Conservation (phyloP, 2,329 filamentous ascomycete species). For the Fusarium foetens region DNA sequence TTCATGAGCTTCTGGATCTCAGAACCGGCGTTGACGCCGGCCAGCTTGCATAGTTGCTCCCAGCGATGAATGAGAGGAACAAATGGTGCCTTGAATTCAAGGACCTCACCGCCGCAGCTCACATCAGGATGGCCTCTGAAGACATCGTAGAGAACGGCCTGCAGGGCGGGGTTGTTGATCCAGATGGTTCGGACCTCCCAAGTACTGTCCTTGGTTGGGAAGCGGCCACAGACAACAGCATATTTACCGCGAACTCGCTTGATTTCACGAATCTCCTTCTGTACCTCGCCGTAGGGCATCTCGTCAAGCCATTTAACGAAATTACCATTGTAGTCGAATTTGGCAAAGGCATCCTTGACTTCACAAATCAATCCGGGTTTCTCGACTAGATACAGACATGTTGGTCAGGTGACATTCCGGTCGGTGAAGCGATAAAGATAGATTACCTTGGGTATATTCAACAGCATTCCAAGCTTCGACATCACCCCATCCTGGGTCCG, state of each 20-base stretch:
- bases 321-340: accelerated
- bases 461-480: neutral
- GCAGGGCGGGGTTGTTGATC: constrained; percentile 4
- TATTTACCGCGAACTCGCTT: neutral
- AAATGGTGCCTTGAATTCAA: neutral
- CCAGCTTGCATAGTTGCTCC: neutral
- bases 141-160: neutral
- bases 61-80: neutral
- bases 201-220: neutral
- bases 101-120: neutral
- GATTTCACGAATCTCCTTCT: neutral
- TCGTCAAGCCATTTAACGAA: neutral
- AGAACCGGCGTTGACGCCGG: neutral
- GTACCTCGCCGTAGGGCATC: neutral
- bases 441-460: neutral
- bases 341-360: neutral
- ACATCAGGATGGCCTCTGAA: neutral
- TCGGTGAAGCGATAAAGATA: neutral
- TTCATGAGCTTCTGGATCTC: neutral
- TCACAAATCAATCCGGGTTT: neutral
- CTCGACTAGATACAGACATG: neutral
- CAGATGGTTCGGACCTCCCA: neutral
- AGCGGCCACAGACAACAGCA: neutral
- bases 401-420: neutral
- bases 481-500: neutral